phyloP scores from a whole-genome alignment of 2,329 filamentous ascomycete genomes.

The Ophiostoma himal-ulmi region DNA sequence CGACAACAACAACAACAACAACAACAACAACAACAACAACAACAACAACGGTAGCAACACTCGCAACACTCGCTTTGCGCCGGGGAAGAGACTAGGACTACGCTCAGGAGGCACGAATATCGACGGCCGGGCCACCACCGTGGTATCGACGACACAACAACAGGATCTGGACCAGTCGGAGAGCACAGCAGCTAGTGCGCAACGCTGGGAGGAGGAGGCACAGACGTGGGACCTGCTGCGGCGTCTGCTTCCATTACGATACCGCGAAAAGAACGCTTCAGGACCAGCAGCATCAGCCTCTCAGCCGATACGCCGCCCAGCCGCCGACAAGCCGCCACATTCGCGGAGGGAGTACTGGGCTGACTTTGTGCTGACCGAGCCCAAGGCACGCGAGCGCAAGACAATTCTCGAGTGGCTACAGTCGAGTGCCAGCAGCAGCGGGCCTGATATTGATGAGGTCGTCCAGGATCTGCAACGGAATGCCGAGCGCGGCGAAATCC shows the following conservation, averaged over 20 bases:
- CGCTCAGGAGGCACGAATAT: conserved; percentile 46
- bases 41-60: conserved; percentile 14
- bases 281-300: conserved; percentile 3
- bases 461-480: conserved; percentile 69
- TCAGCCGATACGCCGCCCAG: conserved; percentile 19
- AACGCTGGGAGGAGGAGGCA: conserved; percentile 71
- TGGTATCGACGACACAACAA: conserved; percentile 28
- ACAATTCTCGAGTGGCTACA: conserved; percentile 83
- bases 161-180: neutral
- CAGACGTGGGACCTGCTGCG: conserved; percentile 87
- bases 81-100: conserved; percentile 9
- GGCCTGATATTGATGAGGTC: conserved; percentile 67
- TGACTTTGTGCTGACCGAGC: conserved; percentile 67
- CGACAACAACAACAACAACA: conserved; percentile 14
- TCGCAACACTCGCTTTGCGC: neutral
- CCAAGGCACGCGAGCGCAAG: conserved; percentile 69
- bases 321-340: conserved; percentile 27
- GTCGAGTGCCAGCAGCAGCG: conserved; percentile 62
- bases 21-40: conserved; percentile 14
- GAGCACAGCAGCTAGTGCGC: conserved; percentile 40
- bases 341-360: conserved; percentile 49
- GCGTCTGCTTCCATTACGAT: conserved; percentile 65
- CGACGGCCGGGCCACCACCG: conserved; percentile 41
- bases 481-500: conserved; percentile 72
- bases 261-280: conserved; percentile 41